Evolutionary conservation across 2,329 filamentous ascomycete genomes (phyloP).

Genomic region (Dactylellina cionopaga): DNA sequence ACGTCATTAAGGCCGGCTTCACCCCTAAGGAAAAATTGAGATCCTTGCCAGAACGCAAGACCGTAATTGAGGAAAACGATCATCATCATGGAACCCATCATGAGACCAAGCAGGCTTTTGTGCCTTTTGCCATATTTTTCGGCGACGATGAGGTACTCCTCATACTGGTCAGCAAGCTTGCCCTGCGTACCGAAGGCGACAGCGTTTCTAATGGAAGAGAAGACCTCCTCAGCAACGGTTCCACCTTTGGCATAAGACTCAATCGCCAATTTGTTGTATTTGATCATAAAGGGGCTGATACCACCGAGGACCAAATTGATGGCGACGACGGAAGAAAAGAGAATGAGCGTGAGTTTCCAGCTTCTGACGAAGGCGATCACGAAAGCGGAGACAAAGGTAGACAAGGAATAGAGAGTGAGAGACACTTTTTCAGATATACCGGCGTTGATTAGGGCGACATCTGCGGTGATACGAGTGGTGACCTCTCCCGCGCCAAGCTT

Average conservation of each 20-base stretch:
- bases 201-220: slow-evolving; percentile 91
- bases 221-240: slow-evolving; percentile 89
- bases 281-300: slow-evolving; percentile 78
- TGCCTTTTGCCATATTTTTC: slow-evolving; percentile 79
- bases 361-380: slow-evolving; percentile 89
- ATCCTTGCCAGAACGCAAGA: slow-evolving; percentile 88
- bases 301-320: slow-evolving; percentile 80
- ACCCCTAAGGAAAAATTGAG: slow-evolving; percentile 74
- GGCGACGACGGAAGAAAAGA: slow-evolving; percentile 81
- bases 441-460: slow-evolving; percentile 92
- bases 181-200: slow-evolving; percentile 93
- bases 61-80: slow-evolving; percentile 74
- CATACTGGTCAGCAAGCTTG: slow-evolving; percentile 87
- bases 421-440: slow-evolving; percentile 91
- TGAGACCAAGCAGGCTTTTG: slow-evolving; percentile 76
- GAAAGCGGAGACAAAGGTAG: slow-evolving; percentile 88
- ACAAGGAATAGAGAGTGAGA: slow-evolving; percentile 77
- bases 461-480: slow-evolving; percentile 90
- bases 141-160: slow-evolving; percentile 76
- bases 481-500: slow-evolving; percentile 92
- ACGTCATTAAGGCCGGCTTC: slow-evolving; percentile 75
- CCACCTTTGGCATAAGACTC: slow-evolving; percentile 84
- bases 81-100: slow-evolving; percentile 85
- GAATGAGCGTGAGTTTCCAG: slow-evolving; percentile 92
- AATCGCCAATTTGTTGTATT: slow-evolving; percentile 80